phyloP scores from a whole-genome alignment of 2,329 filamentous ascomycete species.

The Penicillium sp. region DNA sequence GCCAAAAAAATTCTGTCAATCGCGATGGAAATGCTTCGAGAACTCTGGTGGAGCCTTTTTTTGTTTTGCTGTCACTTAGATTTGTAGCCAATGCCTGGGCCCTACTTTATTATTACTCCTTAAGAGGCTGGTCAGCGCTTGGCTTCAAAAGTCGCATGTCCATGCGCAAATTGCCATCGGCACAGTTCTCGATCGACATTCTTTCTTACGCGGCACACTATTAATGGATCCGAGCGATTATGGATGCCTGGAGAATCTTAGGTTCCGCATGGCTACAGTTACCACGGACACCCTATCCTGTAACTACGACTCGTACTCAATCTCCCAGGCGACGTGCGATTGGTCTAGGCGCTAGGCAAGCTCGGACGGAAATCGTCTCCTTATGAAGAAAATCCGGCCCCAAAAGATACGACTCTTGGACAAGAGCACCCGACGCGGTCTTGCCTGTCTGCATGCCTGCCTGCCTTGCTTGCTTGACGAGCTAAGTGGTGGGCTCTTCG shows the following conservation, averaged over 20 bases:
- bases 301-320: not conserved
- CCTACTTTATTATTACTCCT: not conserved
- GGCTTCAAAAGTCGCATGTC: slow-evolving; percentile 4
- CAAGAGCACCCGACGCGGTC: not conserved
- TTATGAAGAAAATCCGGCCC: not conserved
- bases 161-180: not conserved
- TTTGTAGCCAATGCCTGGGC: not conserved
- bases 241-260: not conserved
- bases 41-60: too few species aligned
- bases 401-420: not conserved
- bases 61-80: not conserved
- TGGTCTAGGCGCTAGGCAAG: not conserved
- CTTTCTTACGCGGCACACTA: not conserved
- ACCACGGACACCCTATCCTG: too few species aligned
- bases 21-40: not conserved
- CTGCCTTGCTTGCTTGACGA: slow-evolving; percentile 36
- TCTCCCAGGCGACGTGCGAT: not conserved
- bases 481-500: not conserved
- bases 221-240: not conserved
- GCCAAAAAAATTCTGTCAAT: not conserved
- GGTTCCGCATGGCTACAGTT: not conserved
- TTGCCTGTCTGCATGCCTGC: too few species aligned
- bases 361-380: not conserved
- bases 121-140: not conserved
- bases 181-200: not conserved